A percentile compares a stretch with the other conserved stretches of the same genome.
phyloP scores from a whole-genome alignment of 306 rosid species.

The Prunus armeniaca region DNA sequence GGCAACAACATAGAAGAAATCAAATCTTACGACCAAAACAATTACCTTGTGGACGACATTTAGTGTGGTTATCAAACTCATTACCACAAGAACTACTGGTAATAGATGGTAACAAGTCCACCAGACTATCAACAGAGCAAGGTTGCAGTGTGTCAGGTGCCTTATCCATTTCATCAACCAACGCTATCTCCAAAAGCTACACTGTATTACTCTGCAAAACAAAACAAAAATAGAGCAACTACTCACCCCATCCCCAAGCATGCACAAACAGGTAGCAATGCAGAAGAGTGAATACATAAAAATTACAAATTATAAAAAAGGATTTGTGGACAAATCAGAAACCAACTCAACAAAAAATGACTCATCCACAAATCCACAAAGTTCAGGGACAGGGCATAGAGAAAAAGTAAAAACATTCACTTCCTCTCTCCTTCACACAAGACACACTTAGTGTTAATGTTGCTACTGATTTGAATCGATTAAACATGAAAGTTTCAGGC shows the following conservation, averaged over 20 bases:
- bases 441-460: background rate
- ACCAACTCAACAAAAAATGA: background rate
- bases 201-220: constrained; percentile 63
- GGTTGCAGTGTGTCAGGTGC: constrained; percentile 43
- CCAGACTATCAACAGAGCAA: constrained; percentile 42
- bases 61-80: constrained; percentile 46
- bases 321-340: background rate
- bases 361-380: background rate
- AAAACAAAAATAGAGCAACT: constrained; percentile 22
- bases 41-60: constrained; percentile 77
- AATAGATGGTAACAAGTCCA: constrained; percentile 51
- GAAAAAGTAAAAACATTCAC: background rate
- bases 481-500: background rate
- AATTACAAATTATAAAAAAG: background rate
- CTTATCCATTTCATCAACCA: constrained; percentile 64
- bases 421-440: background rate
- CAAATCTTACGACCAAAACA: background rate
- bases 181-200: constrained; percentile 68
- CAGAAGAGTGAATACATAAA: background rate
- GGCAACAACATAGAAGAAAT: background rate
- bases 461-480: background rate
- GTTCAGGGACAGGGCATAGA: background rate
- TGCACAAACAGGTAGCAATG: background rate
- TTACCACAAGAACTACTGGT: constrained; percentile 32
- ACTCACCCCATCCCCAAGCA: background rate